phyloP scores from a whole-genome alignment of 257 asterid genomes.

The Echium plantagineum region DNA sequence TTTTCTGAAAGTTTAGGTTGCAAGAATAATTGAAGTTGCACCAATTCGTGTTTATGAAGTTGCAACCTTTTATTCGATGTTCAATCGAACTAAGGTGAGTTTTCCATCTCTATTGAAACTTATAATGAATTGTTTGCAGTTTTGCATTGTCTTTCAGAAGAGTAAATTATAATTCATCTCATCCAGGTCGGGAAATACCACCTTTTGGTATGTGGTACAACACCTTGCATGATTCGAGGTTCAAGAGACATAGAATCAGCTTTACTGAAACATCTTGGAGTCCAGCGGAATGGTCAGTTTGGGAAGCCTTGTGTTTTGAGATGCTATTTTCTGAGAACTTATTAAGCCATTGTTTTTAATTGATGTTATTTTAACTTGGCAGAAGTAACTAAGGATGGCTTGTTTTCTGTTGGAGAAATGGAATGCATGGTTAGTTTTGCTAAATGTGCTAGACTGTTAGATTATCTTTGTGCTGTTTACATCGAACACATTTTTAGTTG shows the following conservation, averaged over 20 bases:
- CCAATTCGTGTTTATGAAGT: constrained; percentile 98
- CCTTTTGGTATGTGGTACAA: constrained; percentile 96
- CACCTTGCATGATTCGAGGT: constrained; percentile 99
- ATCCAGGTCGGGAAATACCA: constrained; percentile 91
- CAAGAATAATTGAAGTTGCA: constrained; percentile 85
- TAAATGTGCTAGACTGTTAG: not conserved
- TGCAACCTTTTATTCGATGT: constrained; percentile 97
- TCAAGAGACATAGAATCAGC: constrained; percentile 89
- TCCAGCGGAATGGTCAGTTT: constrained; percentile 76
- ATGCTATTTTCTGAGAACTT: constrained; percentile 2
- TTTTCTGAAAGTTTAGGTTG: constrained; percentile 47
- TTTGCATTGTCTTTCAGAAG: constrained; percentile 2
- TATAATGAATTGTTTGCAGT: too few relatives aligned
- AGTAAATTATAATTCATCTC: constrained; percentile 12
- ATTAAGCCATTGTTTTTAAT: constrained; percentile 16
- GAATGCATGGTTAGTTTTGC: constrained; percentile 82
- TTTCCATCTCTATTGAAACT: constrained; percentile 1
- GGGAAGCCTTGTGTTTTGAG: constrained; percentile 1
- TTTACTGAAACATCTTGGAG: constrained; percentile 80
- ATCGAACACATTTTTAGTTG: not conserved
- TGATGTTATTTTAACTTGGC: constrained; percentile 24
- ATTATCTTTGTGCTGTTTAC: not conserved
- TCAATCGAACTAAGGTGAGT: constrained; percentile 82
- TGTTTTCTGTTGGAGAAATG: constrained; percentile 99
- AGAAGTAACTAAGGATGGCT: constrained; percentile 97